These are phyloP conservation scores for Wickerhamomyces kurtzmanii DNA, from an alignment of 805 yeast genomes.

Conservation along the genomic window DNA sequence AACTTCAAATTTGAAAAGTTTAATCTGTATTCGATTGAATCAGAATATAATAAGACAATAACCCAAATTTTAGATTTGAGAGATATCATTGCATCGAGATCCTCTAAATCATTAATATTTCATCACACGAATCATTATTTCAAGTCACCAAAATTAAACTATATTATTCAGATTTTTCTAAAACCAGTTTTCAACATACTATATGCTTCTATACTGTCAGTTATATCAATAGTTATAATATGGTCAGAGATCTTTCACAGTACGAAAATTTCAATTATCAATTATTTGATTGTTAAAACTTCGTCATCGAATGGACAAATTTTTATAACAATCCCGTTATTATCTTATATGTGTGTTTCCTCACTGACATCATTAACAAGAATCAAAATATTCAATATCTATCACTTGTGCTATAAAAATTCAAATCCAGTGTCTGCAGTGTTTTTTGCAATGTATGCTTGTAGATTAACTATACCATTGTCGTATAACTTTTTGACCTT, in stretches of 20 bases:
- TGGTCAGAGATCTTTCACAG: constrained; percentile 73
- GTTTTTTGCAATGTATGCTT: constrained; percentile 72
- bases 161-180: constrained; percentile 27
- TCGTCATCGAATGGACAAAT: constrained; percentile 21
- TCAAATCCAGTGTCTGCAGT: constrained; percentile 70
- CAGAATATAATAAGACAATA: constrained; percentile 45
- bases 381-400: constrained; percentile 63
- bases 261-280: constrained; percentile 52
- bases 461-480: constrained; percentile 74
- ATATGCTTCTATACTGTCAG: constrained; percentile 29
- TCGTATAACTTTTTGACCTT: constrained; percentile 71
- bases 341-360: constrained; percentile 60
- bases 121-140: constrained; percentile 17
- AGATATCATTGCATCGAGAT: constrained; percentile 41
- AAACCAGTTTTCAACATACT: constrained; percentile 37
- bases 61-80: constrained; percentile 40
- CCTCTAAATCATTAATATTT: constrained; percentile 19
- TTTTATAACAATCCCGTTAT: constrained; percentile 28
- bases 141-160: constrained; percentile 32
- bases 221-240: constrained; percentile 43
- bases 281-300: constrained; percentile 28
- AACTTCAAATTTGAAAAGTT: constrained; percentile 42
- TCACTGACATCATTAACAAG: constrained; percentile 58
- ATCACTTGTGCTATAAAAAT: constrained; percentile 60
- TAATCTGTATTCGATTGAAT: constrained; percentile 41